Evolutionary conservation across 305 asterid genomes (phyloP), one percentile per base, ranked within the genome.

Genomic region (Fraxinus sp.): DNA sequence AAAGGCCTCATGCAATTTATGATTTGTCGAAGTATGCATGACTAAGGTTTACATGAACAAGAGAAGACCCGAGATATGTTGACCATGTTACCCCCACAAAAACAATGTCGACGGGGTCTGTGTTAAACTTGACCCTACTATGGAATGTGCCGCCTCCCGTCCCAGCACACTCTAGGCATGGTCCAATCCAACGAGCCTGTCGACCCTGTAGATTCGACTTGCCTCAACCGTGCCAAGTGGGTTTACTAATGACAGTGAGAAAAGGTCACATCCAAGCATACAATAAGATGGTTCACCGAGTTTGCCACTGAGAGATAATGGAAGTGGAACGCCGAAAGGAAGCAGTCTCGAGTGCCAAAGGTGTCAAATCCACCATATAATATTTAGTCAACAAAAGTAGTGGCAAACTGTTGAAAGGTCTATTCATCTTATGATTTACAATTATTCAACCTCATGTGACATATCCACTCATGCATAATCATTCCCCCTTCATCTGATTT

Each of bases 301-400:
- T 57, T 80, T 71, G 28, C 44, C 81, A 44, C 71, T 24, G 66
- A 32, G 10, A 66, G 41, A 37, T 18, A 76, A 79, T 70, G 46
- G 16, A 74, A 26, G 68, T 55, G 86, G 41, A 80, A 85, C 88
- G 80, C 91, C 91, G 91, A 90, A 90, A 88, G 89, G 28, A 28
- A 83, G 41, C 11, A 2, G 41, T 57, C 83, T 78, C 85, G 41
- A 55, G 80, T 66, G 20, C 68, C 62, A 37, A 13, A 64, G 83
- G 64, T 80, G 82, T 78, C 52, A 80, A 78, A 85, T 84, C 85
- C 83, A 86, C 81, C 81, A 82, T 35, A 74, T 64, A 75, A 71
- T 6, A 71, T 71, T 32, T 71, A 71, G 88, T 89, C 89, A 83
- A 74, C 82, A 73, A 44, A 82, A 80, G 73, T 74, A 55, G 74